These are phyloP conservation scores for Zygoascus bituminiphila DNA, from an alignment of 805 yeast species.

Conservation along the genomic window DNA sequence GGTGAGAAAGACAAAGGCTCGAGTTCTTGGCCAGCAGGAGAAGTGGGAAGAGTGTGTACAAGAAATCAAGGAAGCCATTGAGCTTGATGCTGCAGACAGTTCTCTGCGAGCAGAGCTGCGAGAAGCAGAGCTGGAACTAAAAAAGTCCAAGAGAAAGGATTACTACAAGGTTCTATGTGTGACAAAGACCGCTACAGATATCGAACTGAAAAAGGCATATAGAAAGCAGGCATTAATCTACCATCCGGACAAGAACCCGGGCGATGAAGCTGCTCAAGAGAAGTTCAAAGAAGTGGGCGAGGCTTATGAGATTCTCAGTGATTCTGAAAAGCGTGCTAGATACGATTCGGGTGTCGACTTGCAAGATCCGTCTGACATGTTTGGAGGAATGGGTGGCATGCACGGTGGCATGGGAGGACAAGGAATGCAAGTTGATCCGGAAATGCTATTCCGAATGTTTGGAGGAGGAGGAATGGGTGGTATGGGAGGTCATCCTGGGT, in stretches of 20 bases:
- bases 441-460: slow-evolving; percentile 32
- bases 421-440: slow-evolving; percentile 24
- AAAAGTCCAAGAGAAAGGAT: slow-evolving; percentile 36
- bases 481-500: background rate
- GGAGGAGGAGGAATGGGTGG: slow-evolving; percentile 21
- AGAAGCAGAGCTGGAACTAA: slow-evolving; percentile 35
- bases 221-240: slow-evolving; percentile 60
- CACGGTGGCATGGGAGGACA: slow-evolving; percentile 53
- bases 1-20: slow-evolving; percentile 37
- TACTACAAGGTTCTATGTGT: slow-evolving; percentile 60
- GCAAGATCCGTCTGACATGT: slow-evolving; percentile 27
- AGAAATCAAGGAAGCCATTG: slow-evolving; percentile 31
- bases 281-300: slow-evolving; percentile 85
- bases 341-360: slow-evolving; percentile 83
- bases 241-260: slow-evolving; percentile 77
- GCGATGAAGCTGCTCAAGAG: slow-evolving; percentile 70
- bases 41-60: slow-evolving; percentile 32
- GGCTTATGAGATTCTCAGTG: slow-evolving; percentile 80
- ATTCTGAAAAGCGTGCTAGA: slow-evolving; percentile 76
- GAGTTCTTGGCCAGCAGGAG: slow-evolving; percentile 33
- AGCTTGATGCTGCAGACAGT: slow-evolving; percentile 31
- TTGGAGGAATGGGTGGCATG: slow-evolving; percentile 61
- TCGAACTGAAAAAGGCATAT: slow-evolving; percentile 66
- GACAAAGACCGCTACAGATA: slow-evolving; percentile 38
- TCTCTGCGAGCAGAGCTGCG: slow-evolving; percentile 30